Evolutionary conservation across 495 filamentous ascomycete species (phyloP), one percentile per base, ranked within the genome.

Genomic region (Astrothelium macrocarpum): DNA sequence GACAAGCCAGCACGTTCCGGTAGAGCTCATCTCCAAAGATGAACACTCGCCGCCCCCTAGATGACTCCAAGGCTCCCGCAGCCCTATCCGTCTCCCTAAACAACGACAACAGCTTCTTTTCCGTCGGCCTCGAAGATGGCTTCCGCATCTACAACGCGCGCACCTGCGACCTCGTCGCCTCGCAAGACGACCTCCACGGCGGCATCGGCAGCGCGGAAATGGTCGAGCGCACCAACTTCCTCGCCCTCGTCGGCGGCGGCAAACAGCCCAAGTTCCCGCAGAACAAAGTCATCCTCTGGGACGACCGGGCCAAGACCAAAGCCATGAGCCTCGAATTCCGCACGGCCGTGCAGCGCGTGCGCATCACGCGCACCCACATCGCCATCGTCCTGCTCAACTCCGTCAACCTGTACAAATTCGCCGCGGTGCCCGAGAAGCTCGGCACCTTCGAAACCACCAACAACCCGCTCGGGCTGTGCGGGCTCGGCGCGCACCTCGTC

Each of bases 271-370:
- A 93, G 67, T 94, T 90, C 68, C 86, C 90, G 0, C 84, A 85
- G 66, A 95, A 95, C 77, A 96, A 95, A 77, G 79, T 92, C 64
- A 83, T 95, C 31, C 88, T 97, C 64, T 98, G 93, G 94, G 91
- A 97, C 72, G 90, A 95, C 68, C 80, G 79, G 28, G 90, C 89
- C 67, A 84, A 88, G 66, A 89, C 89, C 69, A 80, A 84, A 5
- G 87, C 83, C 29, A 82, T 91, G 53, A 84, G 84, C 0, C 81
- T 95, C 49, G 87, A 90, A 62, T 88, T 90, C 68, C 83, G 83
- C 59, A 84, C 86, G n/a, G 81, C 82, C 18, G 85, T 96, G 49
- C 84, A 89, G 36, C 86, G 89, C 9, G 87, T 91, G 26, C 85
- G 89, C 62, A 78, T 96, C 29, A 88, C 89, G 34, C 87, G 85